phyloP scores from a whole-genome alignment of 2,329 filamentous ascomycete genomes.

The Penicillium olsonii region DNA sequence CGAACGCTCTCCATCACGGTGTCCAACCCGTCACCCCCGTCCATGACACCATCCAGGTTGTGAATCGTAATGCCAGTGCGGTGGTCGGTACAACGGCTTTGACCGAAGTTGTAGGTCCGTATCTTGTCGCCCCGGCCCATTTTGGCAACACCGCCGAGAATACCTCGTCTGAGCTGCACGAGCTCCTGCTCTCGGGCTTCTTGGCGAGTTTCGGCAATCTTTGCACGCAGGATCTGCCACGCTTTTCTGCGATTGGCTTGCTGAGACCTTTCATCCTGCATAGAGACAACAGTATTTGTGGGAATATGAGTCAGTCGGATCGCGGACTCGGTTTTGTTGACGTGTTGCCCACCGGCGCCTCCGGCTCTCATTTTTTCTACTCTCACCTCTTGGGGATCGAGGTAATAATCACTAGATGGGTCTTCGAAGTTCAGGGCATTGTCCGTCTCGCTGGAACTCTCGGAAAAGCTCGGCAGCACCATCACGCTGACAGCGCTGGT shows the following conservation, averaged over 20 bases:
- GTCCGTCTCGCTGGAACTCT: slow-evolving; percentile 50
- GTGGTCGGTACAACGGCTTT: slow-evolving; percentile 86
- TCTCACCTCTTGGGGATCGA: slow-evolving; percentile 79
- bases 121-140: slow-evolving; percentile 94
- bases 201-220: slow-evolving; percentile 75
- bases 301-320: slow-evolving; percentile 89
- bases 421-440: slow-evolving; percentile 69
- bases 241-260: slow-evolving; percentile 84
- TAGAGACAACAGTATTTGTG: slow-evolving; percentile 80
- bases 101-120: slow-evolving; percentile 80
- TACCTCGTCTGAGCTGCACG: slow-evolving; percentile 71
- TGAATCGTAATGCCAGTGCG: slow-evolving; percentile 77
- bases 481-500: slow-evolving; percentile 91
- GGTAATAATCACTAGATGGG: slow-evolving; percentile 87
- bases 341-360: slow-evolving; percentile 93
- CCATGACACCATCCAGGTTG: slow-evolving; percentile 77
- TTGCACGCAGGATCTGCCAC: slow-evolving; percentile 80
- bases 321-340: slow-evolving; percentile 97
- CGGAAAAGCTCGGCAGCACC: slow-evolving; percentile 81
- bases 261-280: slow-evolving; percentile 92
- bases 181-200: slow-evolving; percentile 84
- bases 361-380: slow-evolving; percentile 88
- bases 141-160: slow-evolving; percentile 72
- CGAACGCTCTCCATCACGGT: slow-evolving; percentile 76
- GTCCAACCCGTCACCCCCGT: slow-evolving; percentile 71